phyloP scores from a whole-genome alignment of 169 alveolate species.

The Perkinsus olseni region DNA sequence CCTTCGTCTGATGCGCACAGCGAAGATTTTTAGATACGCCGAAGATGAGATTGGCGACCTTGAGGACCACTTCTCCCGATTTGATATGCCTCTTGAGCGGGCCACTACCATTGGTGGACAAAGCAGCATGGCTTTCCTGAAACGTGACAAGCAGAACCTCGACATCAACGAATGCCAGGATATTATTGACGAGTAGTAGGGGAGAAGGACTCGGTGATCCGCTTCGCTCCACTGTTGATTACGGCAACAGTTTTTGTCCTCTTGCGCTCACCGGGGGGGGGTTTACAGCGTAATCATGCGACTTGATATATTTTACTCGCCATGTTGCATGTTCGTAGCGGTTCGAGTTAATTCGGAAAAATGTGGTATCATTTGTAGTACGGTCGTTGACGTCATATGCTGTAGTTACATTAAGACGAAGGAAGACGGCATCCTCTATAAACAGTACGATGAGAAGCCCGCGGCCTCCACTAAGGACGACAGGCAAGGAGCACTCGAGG shows the following conservation, averaged over 20 bases:
- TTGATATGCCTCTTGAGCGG: neutral
- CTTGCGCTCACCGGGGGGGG: no score
- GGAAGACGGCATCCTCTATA: neutral
- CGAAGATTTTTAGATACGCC: neutral
- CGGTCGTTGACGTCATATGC: neutral
- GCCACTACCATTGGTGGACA: neutral
- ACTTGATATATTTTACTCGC: no score
- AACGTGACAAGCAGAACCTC: neutral
- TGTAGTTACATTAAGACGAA: neutral
- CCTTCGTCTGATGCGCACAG: neutral
- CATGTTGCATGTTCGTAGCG: no score
- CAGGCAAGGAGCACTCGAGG: neutral
- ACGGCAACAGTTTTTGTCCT: no score
- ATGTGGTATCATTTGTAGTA: no score
- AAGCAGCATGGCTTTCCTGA: neutral
- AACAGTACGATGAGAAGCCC: neutral
- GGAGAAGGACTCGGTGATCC: neutral
- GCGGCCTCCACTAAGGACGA: neutral
- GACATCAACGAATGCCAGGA: neutral
- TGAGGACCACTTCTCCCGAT: neutral
- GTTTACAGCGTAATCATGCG: no score
- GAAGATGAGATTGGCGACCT: neutral
- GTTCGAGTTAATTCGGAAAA: no score
- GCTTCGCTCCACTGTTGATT: neutral
- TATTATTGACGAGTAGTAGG: neutral